Evolutionary conservation across 108 stramenopile species (phyloP).

Genomic region (Skeletonema tropicum): DNA sequence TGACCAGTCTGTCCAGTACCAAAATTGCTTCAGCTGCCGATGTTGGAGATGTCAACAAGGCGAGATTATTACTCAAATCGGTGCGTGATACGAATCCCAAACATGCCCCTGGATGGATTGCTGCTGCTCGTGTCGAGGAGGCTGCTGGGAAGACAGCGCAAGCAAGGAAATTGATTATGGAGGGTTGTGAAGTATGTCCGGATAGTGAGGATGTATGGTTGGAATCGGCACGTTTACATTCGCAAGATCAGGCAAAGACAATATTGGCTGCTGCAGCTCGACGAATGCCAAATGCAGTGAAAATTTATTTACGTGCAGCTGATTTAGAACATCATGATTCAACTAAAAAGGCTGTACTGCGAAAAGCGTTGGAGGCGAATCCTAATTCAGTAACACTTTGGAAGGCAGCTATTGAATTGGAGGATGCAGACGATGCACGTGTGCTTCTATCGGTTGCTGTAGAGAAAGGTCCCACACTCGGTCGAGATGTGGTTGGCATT

Average conservation of each 20-base stretch:
- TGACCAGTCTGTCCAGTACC: conserved; percentile 84
- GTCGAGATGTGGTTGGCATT: conserved; percentile 99
- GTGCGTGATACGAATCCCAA: conserved; percentile 97
- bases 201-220: conserved; percentile 97
- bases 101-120: conserved; percentile 98
- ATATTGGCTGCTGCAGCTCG: conserved; percentile 88
- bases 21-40: conserved; percentile 75
- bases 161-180: conserved; percentile 95
- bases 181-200: conserved; percentile 95
- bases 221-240: conserved; percentile 95
- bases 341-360: conserved; percentile 93
- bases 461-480: conserved; percentile 93
- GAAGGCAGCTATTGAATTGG: conserved; percentile 96
- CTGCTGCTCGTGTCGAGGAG: conserved; percentile 97
- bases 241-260: conserved; percentile 82
- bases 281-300: conserved; percentile 68
- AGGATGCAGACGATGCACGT: conserved; percentile 94
- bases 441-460: conserved; percentile 93
- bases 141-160: conserved; percentile 90
- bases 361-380: conserved; percentile 93
- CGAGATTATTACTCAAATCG: conserved; percentile 90
- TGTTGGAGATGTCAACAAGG: conserved; percentile 96
- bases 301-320: conserved; percentile 80
- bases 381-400: conserved; percentile 93
- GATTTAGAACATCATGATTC: conserved; percentile 76